A percentile compares a stretch with the other conserved stretches of the same genome.
Conservation (phyloP, 306 rosid species). For the Vigna reflexopilosa region DNA sequence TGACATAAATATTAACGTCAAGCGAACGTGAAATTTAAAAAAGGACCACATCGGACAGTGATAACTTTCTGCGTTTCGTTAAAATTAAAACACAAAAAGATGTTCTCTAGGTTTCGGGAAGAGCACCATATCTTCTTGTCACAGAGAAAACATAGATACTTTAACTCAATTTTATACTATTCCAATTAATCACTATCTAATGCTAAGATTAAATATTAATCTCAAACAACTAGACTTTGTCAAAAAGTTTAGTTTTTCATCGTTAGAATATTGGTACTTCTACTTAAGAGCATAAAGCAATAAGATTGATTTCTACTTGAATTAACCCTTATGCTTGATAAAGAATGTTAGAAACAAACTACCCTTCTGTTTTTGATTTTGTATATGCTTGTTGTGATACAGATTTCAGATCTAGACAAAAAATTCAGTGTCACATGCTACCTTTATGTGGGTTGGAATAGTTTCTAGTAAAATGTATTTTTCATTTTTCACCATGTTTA, state of each 20-base stretch:
- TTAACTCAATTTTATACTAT: background rate
- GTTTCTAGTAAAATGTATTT: background rate
- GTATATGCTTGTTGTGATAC: background rate
- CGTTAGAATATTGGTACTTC: no score
- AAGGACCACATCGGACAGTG: background rate
- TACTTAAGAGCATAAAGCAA: no score
- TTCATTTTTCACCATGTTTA: background rate
- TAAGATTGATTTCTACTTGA: background rate
- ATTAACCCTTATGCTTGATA: background rate
- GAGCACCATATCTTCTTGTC: background rate
- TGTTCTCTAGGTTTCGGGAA: background rate
- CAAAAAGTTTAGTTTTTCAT: no score
- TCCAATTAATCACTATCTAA: no score
- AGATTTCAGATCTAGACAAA: conserved; percentile 1
- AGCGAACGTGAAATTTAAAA: background rate
- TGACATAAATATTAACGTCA: background rate
- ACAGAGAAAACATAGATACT: background rate
- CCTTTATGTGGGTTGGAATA: conserved; percentile 11
- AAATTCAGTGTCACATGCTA: background rate
- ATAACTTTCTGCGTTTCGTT: background rate
- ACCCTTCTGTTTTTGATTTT: background rate
- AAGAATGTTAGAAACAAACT: background rate
- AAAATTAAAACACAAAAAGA: background rate
- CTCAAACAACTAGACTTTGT: no score
- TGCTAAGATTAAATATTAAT: no score